Base-by-base conservation (phyloP, 2,329 filamentous ascomycete genomes). In the Pyrenophora tritici-repentis region DNA sequence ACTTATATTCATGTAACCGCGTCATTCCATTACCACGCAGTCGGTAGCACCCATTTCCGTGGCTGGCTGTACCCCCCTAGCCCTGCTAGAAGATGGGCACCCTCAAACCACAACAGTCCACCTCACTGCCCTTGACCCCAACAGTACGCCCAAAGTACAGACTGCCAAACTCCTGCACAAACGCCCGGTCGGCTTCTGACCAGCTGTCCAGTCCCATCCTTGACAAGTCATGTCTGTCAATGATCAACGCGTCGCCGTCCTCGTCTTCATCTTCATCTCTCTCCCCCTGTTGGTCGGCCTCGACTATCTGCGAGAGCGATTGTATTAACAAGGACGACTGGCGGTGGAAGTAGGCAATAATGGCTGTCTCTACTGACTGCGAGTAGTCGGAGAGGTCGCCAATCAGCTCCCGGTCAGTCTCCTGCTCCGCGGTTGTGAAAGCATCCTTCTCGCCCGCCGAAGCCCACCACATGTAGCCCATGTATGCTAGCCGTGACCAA, bases 381-480 rank as follows among this genome's bases (percentile, higher is more conserved):
- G 80, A 77, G 41, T 72, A 68, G 29, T 66, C 73, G 5, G 73
- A 70, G 20, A 78, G 57, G 50, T 79, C 74, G 31, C 74, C 73
- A 10, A 80, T 64, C 2, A 80, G 61, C 46, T 73, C 71, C 14
- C 72, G 71, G 50, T 81, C 78, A 22, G 79, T 76, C 47, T 82
- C 78, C 52, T 78, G 77, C 62, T 85, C 83, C 49, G 84, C 79
- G 1, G 78, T 76, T 8, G 81, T 74, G 42, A 79, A 80, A 10
- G 78, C 77, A 22, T 82, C 79, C 54, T 87, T 83, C 73, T 94
- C 90, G 50, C 89, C 90, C 0, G 90, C 89, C 13, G 87, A 90
- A 2, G 90, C 89, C 90, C 90, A 94, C 90, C 90, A 94, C 83
- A 93, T 90, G 76, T 93, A 92, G 18, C 88, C 86, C 47, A 83